These are phyloP conservation scores for Jaltomata sinuosa DNA, from an alignment of 257 asterid genomes.

Conservation along the genomic window DNA sequence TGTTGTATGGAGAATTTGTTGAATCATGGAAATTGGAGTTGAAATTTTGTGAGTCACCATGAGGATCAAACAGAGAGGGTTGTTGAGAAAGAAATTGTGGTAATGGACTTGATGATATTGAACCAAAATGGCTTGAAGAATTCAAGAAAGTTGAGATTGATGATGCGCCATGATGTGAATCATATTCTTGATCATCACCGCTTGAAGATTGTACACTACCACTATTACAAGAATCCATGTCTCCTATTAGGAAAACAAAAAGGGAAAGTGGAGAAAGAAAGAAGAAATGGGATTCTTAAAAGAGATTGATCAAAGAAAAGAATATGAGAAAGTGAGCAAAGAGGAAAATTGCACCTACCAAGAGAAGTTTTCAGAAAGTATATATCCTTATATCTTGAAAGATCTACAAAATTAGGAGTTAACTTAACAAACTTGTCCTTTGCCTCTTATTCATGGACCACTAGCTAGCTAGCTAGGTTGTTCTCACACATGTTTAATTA, in stretches of 20 bases:
- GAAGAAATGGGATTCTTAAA: not conserved
- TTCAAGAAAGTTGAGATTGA: conserved; percentile 1
- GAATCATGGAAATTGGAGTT: not conserved
- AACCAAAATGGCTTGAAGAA: not conserved
- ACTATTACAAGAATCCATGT: not conserved
- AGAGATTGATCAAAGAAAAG: not conserved
- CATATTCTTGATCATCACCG: conserved; percentile 4
- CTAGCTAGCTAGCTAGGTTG: not conserved
- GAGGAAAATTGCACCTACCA: not conserved
- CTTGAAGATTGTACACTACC: conserved; percentile 7
- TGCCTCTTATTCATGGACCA: conserved; percentile 5
- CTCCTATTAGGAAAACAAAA: not conserved
- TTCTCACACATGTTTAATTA: not conserved
- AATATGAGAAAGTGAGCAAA: not conserved
- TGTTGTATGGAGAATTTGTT: not conserved
- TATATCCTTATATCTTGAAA: not conserved
- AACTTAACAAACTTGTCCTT: not conserved
- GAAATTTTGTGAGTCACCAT: not conserved
- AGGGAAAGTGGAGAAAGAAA: conserved; percentile 1
- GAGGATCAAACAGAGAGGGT: not conserved
- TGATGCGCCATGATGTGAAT: not conserved
- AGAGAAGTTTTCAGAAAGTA: not conserved
- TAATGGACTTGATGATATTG: not conserved
- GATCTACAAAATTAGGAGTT: not conserved
- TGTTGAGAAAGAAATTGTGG: not conserved